These are phyloP conservation scores for Ophiostoma sp. DNA, from an alignment of 2,329 filamentous ascomycete species.

Conservation along the genomic window DNA sequence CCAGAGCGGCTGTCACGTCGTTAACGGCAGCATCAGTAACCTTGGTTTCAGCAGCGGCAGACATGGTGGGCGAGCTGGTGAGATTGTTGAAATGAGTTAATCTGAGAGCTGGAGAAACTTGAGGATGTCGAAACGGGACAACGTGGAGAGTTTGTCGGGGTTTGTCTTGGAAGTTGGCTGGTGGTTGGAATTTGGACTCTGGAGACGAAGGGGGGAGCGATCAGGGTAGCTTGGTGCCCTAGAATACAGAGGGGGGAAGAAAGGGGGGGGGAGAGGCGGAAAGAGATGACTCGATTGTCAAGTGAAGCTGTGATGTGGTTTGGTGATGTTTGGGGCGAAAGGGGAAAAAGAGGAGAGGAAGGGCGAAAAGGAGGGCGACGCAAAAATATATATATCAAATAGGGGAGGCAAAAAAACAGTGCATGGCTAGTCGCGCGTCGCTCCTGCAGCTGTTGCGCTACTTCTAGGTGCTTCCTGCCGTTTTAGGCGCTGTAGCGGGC, in stretches of 20 bases:
- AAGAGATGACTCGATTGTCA: constrained; percentile 20
- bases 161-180: constrained; percentile 25
- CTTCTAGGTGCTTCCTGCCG: constrained; percentile 13
- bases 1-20: constrained; percentile 69
- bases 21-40: constrained; percentile 59
- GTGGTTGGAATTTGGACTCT: constrained; percentile 54
- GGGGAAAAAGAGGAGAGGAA: constrained; percentile 32
- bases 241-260: constrained; percentile 45
- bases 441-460: constrained; percentile 13
- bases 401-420: constrained; percentile 24
- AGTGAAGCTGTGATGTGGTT: constrained; percentile 36
- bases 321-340: constrained; percentile 33
- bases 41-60: constrained; percentile 65
- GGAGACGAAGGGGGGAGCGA: constrained; percentile 60
- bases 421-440: constrained; percentile 27
- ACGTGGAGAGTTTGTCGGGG: constrained; percentile 39
- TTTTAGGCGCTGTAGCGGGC: not conserved
- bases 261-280: constrained; percentile 29
- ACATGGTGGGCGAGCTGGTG: constrained; percentile 60
- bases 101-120: constrained; percentile 18
- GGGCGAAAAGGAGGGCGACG: constrained; percentile 29
- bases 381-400: constrained; percentile 34
- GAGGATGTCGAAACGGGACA: constrained; percentile 27
- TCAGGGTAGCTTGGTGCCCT: constrained; percentile 89
- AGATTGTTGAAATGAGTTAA: constrained; percentile 15